Conservation (phyloP, 140 eudicot species). For the Artemisia princeps region DNA sequence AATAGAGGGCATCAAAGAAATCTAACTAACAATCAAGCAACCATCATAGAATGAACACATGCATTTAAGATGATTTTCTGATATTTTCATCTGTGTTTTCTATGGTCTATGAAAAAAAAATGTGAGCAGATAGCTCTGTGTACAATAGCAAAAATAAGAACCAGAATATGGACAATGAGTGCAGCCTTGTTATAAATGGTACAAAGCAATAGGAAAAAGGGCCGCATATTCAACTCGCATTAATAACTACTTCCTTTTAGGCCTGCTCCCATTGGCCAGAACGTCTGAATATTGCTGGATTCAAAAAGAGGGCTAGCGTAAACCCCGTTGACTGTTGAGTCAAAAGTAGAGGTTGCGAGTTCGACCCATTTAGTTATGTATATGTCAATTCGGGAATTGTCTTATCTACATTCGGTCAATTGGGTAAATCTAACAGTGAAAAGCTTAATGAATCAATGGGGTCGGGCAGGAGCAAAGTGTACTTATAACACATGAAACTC, state of each 20-base stretch:
- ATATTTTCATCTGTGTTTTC: neutral
- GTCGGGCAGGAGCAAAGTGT: no score
- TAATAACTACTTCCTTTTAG: neutral
- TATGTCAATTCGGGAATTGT: neutral
- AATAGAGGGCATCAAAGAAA: no score
- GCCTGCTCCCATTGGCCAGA: neutral
- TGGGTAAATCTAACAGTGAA: neutral
- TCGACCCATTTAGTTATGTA: neutral
- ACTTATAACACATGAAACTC: no score
- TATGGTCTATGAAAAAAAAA: neutral
- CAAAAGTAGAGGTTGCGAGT: neutral
- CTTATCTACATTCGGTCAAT: neutral
- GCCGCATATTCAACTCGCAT: neutral
- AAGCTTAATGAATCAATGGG: no score
- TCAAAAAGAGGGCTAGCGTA: neutral
- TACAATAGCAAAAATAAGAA: neutral
- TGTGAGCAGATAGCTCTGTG: neutral
- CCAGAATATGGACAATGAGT: neutral
- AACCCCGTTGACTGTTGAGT: neutral
- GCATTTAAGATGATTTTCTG: neutral
- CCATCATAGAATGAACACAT: neutral
- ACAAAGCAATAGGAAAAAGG: neutral
- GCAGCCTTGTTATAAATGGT: neutral
- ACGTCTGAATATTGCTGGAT: neutral
- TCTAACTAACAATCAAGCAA: neutral